Evolutionary conservation across 108 stramenopile species (phyloP).

Genomic region (Nitzschia putrida): DNA sequence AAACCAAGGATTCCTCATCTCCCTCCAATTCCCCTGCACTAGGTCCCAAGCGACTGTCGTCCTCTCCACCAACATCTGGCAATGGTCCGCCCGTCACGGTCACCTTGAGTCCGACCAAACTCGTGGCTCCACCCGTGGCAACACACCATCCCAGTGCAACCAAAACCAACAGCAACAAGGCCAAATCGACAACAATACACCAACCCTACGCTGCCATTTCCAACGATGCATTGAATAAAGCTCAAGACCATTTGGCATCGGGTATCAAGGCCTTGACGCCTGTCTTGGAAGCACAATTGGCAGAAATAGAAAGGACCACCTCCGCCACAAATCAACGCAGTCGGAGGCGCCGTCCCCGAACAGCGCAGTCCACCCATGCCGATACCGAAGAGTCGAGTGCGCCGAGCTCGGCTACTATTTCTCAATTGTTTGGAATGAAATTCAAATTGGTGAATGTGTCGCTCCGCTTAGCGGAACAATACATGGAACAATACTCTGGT

Average conservation of each 20-base stretch:
- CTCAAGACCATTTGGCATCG: constrained; percentile 66
- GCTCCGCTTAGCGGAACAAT: constrained; percentile 72
- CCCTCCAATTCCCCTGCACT: background rate
- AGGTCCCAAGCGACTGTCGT: constrained; percentile 9
- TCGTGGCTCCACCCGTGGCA: background rate
- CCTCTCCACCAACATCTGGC: background rate
- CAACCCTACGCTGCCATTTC: constrained; percentile 63
- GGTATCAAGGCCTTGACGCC: constrained; percentile 59
- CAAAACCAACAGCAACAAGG: background rate
- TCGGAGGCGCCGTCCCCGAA: constrained; percentile 6
- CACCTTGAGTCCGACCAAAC: background rate
- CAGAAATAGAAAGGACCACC: constrained; percentile 4
- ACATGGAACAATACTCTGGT: constrained; percentile 73
- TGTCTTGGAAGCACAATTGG: constrained; percentile 43
- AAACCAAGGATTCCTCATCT: background rate
- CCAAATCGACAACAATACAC: background rate
- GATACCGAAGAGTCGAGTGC: constrained; percentile 33
- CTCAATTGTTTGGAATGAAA: constrained; percentile 78
- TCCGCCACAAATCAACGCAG: background rate
- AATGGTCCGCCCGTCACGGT: background rate
- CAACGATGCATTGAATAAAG: constrained; percentile 69
- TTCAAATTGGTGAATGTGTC: constrained; percentile 79
- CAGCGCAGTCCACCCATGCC: background rate
- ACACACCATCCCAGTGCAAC: background rate
- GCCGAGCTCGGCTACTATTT: constrained; percentile 51